These are phyloP conservation scores for Nyssa sinensis DNA, from an alignment of 148 eudicot genomes.

Conservation along the genomic window DNA sequence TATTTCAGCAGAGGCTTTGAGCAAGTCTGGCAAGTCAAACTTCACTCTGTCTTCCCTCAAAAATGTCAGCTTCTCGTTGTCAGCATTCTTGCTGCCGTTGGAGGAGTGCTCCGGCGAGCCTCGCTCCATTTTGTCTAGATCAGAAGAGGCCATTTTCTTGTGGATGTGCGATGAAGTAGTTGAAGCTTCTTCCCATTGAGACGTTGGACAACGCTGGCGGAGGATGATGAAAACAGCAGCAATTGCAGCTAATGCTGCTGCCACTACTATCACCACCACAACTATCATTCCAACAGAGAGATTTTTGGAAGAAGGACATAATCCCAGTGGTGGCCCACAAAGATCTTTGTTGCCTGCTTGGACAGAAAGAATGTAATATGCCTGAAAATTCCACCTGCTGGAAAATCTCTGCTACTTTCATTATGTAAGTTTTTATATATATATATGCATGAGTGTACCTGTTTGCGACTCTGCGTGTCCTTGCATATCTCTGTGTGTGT, in stretches of 20 bases:
- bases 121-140: slow-evolving; percentile 25
- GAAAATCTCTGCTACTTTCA: too few relatives aligned
- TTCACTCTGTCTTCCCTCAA: slow-evolving; percentile 42
- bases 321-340: slow-evolving; percentile 52
- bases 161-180: neutral
- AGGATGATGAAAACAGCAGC: slow-evolving; percentile 26
- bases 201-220: slow-evolving; percentile 3
- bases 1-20: slow-evolving; percentile 72
- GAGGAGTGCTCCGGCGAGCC: slow-evolving; percentile 17
- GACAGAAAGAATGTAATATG: neutral
- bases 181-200: neutral
- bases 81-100: slow-evolving; percentile 15
- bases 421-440: neutral
- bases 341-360: slow-evolving; percentile 50
- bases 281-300: slow-evolving; percentile 18
- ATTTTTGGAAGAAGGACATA: slow-evolving; percentile 18
- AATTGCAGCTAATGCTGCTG: slow-evolving; percentile 24
- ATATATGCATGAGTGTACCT: neutral
- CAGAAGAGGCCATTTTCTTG: slow-evolving; percentile 3
- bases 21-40: slow-evolving; percentile 62
- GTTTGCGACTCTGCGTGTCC: neutral
- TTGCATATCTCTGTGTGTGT: too few relatives aligned
- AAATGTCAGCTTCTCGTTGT: slow-evolving; percentile 45
- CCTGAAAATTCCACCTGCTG: too few relatives aligned
- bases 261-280: slow-evolving; percentile 8